These are phyloP conservation scores for Klebsormidium nitens DNA, from an alignment of 139 green algal species.

Conservation along the genomic window DNA sequence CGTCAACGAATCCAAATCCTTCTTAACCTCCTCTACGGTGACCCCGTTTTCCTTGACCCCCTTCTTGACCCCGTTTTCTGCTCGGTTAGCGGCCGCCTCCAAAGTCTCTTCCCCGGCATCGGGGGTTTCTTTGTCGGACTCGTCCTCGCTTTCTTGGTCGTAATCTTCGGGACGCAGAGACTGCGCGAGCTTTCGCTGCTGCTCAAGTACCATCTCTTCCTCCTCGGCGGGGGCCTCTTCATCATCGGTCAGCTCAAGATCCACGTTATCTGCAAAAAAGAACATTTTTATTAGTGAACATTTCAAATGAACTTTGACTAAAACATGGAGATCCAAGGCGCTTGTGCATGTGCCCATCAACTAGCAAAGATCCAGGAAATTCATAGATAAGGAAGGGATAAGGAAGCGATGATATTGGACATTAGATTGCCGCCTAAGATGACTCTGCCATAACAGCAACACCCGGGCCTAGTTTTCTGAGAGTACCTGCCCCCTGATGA, in stretches of 20 bases:
- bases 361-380: too few species aligned
- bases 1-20: conserved; percentile 19
- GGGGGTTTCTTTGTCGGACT: conserved; percentile 28
- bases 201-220: conserved; percentile 60
- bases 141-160: conserved; percentile 33
- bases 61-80: background rate
- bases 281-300: too few species aligned
- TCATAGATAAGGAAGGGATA: too few species aligned
- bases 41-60: conserved; percentile 1
- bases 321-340: too few species aligned
- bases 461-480: too few species aligned
- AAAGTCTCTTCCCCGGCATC: conserved; percentile 33
- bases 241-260: conserved; percentile 53
- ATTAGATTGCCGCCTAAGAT: too few species aligned
- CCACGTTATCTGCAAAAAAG: conserved; percentile 35
- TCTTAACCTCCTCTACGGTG: conserved; percentile 27
- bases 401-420: too few species aligned
- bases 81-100: background rate
- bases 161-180: conserved; percentile 61
- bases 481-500: too few species aligned
- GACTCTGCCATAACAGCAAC: too few species aligned
- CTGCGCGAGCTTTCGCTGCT: conserved; percentile 57
- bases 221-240: conserved; percentile 65
- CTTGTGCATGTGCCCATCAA: too few species aligned
- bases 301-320: too few species aligned